A percentile compares a stretch with the other conserved stretches of the same genome.
phyloP scores from a whole-genome alignment of 1,139 yeast species.

The Yueomyces sp. region DNA sequence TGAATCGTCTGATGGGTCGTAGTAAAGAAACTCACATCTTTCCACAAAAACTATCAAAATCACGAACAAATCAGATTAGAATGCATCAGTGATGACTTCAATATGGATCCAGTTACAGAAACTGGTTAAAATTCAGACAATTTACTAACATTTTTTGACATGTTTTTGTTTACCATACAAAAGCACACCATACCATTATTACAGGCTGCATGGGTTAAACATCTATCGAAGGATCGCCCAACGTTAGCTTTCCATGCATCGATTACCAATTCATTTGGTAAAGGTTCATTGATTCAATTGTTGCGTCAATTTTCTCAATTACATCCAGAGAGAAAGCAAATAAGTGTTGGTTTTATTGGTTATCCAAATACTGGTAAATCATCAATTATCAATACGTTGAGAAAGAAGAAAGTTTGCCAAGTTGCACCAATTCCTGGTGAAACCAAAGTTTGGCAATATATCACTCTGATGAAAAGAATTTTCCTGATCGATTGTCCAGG shows the following conservation, averaged over 20 bases:
- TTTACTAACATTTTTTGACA: neutral
- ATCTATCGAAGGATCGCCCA: slow-evolving; percentile 80
- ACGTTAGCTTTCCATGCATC: slow-evolving; percentile 97
- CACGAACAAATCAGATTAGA: no score
- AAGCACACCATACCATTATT: neutral
- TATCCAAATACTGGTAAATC: slow-evolving; percentile 97
- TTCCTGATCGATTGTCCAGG: slow-evolving; percentile 97
- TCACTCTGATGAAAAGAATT: slow-evolving; percentile 89
- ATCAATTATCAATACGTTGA: slow-evolving; percentile 82
- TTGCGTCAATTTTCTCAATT: slow-evolving; percentile 84
- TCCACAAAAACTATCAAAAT: neutral
- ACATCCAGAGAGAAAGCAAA: slow-evolving; percentile 89
- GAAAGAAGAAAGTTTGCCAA: slow-evolving; percentile 89
- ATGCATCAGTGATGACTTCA: no score
- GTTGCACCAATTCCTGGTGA: slow-evolving; percentile 99
- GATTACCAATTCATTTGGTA: slow-evolving; percentile 93
- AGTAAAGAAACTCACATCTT: slow-evolving; percentile 60
- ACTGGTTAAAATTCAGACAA: neutral
- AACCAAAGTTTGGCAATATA: slow-evolving; percentile 98
- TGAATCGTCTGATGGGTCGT: slow-evolving; percentile 35
- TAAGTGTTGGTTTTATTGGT: slow-evolving; percentile 93
- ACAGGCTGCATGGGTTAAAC: slow-evolving; percentile 98
- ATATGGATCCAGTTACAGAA: no score
- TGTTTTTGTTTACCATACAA: neutral
- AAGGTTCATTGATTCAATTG: slow-evolving; percentile 87